phyloP scores from a whole-genome alignment of 2,329 filamentous ascomycete genomes.

The Aspergillus calidoustus region DNA sequence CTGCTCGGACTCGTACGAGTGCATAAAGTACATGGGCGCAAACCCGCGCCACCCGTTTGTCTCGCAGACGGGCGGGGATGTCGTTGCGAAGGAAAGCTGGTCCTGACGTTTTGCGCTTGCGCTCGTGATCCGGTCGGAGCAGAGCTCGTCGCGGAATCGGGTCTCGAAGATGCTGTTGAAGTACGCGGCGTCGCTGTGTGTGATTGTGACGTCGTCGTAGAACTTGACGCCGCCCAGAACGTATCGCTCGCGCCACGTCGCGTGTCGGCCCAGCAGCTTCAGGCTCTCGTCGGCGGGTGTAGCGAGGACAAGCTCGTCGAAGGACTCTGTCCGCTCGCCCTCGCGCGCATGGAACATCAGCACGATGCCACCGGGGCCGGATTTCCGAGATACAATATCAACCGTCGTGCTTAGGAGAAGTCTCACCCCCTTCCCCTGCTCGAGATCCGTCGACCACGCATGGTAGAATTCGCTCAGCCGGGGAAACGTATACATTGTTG shows the following conservation, averaged over 20 bases:
- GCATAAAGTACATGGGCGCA: conserved; percentile 66
- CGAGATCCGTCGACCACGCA: conserved; percentile 58
- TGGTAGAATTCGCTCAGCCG: conserved; percentile 63
- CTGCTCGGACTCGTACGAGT: conserved; percentile 57
- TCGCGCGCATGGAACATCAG: conserved; percentile 33
- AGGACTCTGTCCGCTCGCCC: conserved; percentile 36
- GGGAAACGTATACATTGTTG: conserved; percentile 65
- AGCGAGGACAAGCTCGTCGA: conserved; percentile 65
- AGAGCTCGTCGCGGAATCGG: conserved; percentile 56
- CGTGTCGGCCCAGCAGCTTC: conserved; percentile 56
- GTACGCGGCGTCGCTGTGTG: conserved; percentile 62
- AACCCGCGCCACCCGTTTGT: conserved; percentile 49
- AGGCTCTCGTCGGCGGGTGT: conserved; percentile 60
- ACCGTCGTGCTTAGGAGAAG: conserved; percentile 49
- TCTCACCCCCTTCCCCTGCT: conserved; percentile 55
- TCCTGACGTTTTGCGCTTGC: conserved; percentile 47
- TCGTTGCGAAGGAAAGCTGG: conserved; percentile 53
- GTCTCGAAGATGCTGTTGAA: conserved; percentile 64
- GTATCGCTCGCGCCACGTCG: conserved; percentile 64
- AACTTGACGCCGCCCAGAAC: conserved; percentile 73
- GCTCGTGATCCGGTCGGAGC: conserved; percentile 46
- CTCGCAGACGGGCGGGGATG: conserved; percentile 35
- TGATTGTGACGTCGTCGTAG: conserved; percentile 66
- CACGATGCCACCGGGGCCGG: conserved; percentile 50
- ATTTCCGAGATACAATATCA: conserved; percentile 54